Evolutionary conservation across 129 eudicot genomes (phyloP), one percentile per base, ranked within the genome.

Genomic region (Pulicaria dysenterica): DNA sequence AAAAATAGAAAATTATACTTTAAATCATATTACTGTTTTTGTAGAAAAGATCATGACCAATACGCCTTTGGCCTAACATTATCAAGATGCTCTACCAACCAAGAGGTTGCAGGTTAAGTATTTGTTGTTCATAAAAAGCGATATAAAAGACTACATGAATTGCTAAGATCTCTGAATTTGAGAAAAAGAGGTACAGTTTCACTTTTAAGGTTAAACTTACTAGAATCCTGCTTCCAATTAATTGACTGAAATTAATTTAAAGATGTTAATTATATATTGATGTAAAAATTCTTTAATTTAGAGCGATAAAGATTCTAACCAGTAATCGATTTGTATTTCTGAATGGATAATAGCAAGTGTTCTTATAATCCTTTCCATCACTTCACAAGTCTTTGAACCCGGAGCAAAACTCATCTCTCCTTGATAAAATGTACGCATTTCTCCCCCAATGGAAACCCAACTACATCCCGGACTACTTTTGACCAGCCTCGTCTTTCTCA

Each of bases 401-500:
- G 38, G 6, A 8, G 41, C 67, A 71, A 10, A 67, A 36, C 15
- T 24, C 7, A 58, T 7, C 6, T 67, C 76, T 62, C 85, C 83
- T 73, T 63, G 70, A 70, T 84, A 84, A 66, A 84, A 84, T 14
- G 66, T 73, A 54, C 54, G 63, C n/a, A 77, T 12, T 69, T 73
- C 51, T 43, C 80, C 85, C 62, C 48, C 66, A 9, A 73, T 58
- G 5, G 55, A 67, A 76, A 77, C 69, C 82, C 83, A 81, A 54
- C 88, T 84, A 63, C 78, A 62, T 3, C 85, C 83, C 0, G 85
- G 85, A 36, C 72, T 80, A 36, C 72, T 80, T 64, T 84, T 84
- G n/a, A 64, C 70, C 58, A 84, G 62, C 9, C 78, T 72, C 80
- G 38, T 55, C 60, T 48, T 68, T 69, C 39, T 84, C 74, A 84